Conservation (phyloP, 2,329 filamentous ascomycete genomes). For the Colletotrichum salicis region DNA sequence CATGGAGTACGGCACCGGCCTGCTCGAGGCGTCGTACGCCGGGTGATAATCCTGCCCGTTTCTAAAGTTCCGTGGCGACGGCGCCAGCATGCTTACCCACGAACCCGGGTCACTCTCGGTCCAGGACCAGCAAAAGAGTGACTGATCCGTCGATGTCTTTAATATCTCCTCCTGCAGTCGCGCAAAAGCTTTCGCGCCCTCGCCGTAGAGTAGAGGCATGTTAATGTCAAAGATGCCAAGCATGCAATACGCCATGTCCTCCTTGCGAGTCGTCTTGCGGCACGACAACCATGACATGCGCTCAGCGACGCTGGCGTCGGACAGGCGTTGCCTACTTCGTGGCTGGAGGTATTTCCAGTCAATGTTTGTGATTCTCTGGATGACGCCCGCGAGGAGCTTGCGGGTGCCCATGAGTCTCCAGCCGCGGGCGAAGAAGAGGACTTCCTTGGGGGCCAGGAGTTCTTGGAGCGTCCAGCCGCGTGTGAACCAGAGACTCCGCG, state of each 20-base stretch:
- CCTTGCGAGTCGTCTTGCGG: conserved; percentile 38
- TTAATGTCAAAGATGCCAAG: conserved; percentile 44
- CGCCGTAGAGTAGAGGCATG: conserved; percentile 44
- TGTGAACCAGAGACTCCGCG: conserved; percentile 34
- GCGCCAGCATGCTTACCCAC: conserved; percentile 30
- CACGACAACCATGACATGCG: conserved; percentile 45
- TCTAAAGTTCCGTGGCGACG: conserved; percentile 18
- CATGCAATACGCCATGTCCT: conserved; percentile 44
- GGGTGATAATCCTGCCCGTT: conserved; percentile 12
- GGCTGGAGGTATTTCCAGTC: conserved; percentile 14
- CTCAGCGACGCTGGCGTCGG: conserved; percentile 38
- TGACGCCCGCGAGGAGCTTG: conserved; percentile 9
- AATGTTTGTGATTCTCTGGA: conserved; percentile 20
- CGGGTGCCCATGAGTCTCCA: conserved; percentile 26
- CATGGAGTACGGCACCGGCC: conserved; percentile 26
- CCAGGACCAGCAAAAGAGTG: conserved; percentile 34
- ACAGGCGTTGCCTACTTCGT: conserved; percentile 4
- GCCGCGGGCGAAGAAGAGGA: conserved; percentile 34
- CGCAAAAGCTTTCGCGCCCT: conserved; percentile 41
- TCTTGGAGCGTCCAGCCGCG: conserved; percentile 39
- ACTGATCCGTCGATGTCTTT: conserved; percentile 25
- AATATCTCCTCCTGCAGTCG: conserved; percentile 37
- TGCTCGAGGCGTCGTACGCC: conserved; percentile 6
- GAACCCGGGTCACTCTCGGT: conserved; percentile 17
- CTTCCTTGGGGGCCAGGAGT: conserved; percentile 30